phyloP scores from a whole-genome alignment of 1,139 yeast species.

The Saccharomyces hybrid region DNA sequence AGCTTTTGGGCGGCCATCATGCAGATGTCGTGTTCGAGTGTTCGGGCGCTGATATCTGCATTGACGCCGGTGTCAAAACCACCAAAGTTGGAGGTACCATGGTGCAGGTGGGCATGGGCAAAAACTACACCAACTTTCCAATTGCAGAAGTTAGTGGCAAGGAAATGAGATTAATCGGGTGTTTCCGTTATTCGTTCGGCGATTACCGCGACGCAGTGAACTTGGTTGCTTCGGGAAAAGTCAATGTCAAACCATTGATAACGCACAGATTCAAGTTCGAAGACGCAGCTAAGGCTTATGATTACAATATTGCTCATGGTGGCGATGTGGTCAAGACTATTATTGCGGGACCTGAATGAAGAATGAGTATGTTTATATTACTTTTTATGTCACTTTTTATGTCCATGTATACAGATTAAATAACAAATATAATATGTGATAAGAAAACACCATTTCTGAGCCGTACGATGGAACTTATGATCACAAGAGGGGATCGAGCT shows the following conservation, averaged over 20 bases:
- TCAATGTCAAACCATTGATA: background rate
- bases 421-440: too few species aligned
- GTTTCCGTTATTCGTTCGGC: background rate
- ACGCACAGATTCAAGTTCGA: background rate
- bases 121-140: background rate
- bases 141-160: background rate
- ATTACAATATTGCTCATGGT: background rate
- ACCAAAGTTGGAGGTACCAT: background rate
- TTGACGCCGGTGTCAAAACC: background rate
- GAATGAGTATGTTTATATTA: background rate
- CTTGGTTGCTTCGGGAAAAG: background rate
- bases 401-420: too few species aligned
- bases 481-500: too few species aligned
- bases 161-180: background rate
- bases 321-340: background rate
- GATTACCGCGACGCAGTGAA: background rate
- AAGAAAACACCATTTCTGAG: too few species aligned
- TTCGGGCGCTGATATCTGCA: background rate
- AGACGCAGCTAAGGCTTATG: background rate
- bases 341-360: background rate
- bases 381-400: too few species aligned
- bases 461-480: too few species aligned
- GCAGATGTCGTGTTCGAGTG: background rate
- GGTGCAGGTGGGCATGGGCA: background rate
- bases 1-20: background rate